Conservation (phyloP, 1,284 basidiomycete species). For the Ceratobasidium papillatum region DNA sequence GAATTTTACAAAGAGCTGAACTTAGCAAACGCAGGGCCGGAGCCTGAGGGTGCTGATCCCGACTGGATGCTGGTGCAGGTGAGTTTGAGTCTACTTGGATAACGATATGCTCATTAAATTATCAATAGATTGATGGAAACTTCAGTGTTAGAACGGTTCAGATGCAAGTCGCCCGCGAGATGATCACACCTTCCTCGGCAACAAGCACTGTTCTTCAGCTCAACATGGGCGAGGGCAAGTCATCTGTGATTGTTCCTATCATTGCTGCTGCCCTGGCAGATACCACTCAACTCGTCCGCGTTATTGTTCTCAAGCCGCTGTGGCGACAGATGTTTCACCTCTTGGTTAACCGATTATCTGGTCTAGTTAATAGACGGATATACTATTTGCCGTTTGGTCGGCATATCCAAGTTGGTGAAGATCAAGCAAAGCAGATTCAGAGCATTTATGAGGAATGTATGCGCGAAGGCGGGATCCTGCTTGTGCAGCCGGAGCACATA, state of each 20-base stretch:
- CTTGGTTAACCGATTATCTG: slow-evolving; percentile 56
- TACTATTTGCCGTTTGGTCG: slow-evolving; percentile 63
- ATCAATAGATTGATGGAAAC: slow-evolving; percentile 56
- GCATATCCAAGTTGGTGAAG: slow-evolving; percentile 47
- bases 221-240: slow-evolving; percentile 70
- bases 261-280: slow-evolving; percentile 56
- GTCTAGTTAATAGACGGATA: slow-evolving; percentile 59
- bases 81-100: neutral
- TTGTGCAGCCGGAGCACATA: slow-evolving; percentile 64
- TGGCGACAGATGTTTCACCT: slow-evolving; percentile 60
- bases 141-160: slow-evolving; percentile 58
- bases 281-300: slow-evolving; percentile 56
- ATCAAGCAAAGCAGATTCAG: slow-evolving; percentile 46
- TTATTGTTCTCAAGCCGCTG: slow-evolving; percentile 59
- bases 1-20: slow-evolving; percentile 19
- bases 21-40: neutral
- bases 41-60: neutral
- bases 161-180: slow-evolving; percentile 55
- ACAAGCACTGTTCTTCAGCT: slow-evolving; percentile 59
- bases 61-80: slow-evolving; percentile 34
- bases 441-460: slow-evolving; percentile 55
- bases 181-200: slow-evolving; percentile 56
- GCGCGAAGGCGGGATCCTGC: slow-evolving; percentile 55
- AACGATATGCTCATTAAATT: neutral
- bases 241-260: slow-evolving; percentile 62